Evolutionary conservation across 2,329 filamentous ascomycete species (phyloP).

Genomic region (Cercospora nicotianae): DNA sequence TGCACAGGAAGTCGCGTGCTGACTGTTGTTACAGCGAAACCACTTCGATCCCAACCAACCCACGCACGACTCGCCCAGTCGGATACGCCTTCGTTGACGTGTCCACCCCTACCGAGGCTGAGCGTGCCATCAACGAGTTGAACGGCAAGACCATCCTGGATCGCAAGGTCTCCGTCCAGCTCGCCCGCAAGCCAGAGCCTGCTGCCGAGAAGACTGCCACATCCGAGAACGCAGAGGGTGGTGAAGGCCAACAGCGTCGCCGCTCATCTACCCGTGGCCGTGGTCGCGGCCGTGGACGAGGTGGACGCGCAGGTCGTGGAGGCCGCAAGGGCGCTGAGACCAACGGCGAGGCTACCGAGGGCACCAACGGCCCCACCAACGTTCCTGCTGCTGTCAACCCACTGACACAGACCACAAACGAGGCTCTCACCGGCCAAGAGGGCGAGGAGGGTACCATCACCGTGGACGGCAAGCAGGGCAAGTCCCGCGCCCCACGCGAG

Average conservation of each 20-base stretch:
- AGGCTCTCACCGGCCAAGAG: conserved; percentile 56
- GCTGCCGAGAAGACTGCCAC: conserved; percentile 76
- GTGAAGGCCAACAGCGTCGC: conserved; percentile 62
- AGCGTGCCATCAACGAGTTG: conserved; percentile 91
- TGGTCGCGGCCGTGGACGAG: conserved; percentile 61
- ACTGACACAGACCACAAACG: conserved; percentile 55
- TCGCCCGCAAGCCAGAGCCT: conserved; percentile 94
- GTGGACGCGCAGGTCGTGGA: conserved; percentile 61
- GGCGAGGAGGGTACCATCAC: conserved; percentile 48
- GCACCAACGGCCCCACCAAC: conserved; percentile 52
- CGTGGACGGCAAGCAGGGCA: conserved; percentile 44
- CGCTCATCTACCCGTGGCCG: conserved; percentile 58
- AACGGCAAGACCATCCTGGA: conserved; percentile 97
- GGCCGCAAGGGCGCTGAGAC: conserved; percentile 63
- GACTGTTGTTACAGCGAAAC: conserved; percentile 69
- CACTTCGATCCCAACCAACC: conserved; percentile 98
- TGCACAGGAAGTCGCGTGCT: conserved; percentile 18
- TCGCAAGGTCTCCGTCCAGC: conserved; percentile 98
- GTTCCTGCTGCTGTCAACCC: conserved; percentile 53
- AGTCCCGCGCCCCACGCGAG: conserved; percentile 51
- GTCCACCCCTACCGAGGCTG: conserved; percentile 88
- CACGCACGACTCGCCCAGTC: conserved; percentile 95
- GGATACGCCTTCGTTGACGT: conserved; percentile 99
- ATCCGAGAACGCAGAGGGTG: conserved; percentile 72
- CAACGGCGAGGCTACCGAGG: conserved; percentile 26